Base-by-base conservation (phyloP, 352 stramenopile genomes). In the Globisporangium parvum region DNA sequence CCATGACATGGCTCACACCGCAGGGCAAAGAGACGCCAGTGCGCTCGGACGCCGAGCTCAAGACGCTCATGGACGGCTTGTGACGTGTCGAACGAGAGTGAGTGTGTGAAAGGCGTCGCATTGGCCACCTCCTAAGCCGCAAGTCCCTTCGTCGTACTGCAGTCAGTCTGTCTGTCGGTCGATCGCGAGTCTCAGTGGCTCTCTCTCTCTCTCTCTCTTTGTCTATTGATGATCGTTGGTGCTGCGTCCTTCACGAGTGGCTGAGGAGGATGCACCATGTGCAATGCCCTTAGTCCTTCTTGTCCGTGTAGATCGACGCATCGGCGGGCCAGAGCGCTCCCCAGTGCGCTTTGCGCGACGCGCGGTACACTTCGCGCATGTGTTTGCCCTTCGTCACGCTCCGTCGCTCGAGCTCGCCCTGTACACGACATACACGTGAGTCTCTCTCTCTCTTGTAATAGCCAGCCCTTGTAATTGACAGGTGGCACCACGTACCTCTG, bases 311-410 rank as follows among this genome's bases (percentile, higher is more conserved):
- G 48, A 84, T 74, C 20, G 71, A 77, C 44, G 75, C 71, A 49
- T 91, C 73, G 12, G 73, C 74, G 6, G 84, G 84, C 84, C 84
- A 94, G 15, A 75, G 59, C 4, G 77, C 80, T 1, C 84, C 84
- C 84, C 84, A 94, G 51, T 92, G 81, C 28, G 81, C 81, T 60
- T 94, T 94, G 26, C 84, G 80, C 17, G 84, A 75, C 26, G 84
- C 84, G 49, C 84, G 81, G 53, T 94, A 94, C 46, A 87, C 82
- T 47, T 94, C 81, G 37, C 84, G 81, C 51, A 86, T 65, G 11
- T 82, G 51, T 47, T 88, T 91, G 42, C 84, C 76, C 59, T 69
- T 90, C 33, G 81, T 94, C 33, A 94, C 80, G 53, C 62, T 72
- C 26, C 84, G 84, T 41, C 81, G 81, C 66, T 94, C 84, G 17